phyloP scores from a whole-genome alignment of 139 green algal genomes.

The Asterochloris erici region DNA sequence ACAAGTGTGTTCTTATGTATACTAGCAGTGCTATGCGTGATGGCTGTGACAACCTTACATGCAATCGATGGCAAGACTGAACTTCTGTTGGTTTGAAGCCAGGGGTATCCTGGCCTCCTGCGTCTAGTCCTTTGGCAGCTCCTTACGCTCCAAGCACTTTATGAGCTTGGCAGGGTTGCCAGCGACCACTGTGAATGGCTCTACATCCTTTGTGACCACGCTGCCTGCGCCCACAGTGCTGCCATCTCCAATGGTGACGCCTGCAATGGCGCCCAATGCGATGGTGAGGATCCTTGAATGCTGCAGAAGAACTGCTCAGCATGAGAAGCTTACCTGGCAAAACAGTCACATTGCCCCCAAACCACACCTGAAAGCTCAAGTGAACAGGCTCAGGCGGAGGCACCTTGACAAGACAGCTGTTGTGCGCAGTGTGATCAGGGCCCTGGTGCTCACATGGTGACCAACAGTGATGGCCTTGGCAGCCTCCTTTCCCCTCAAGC shows the following conservation, averaged over 20 bases:
- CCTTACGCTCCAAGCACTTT: not conserved
- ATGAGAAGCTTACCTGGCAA: slow-evolving; percentile 12
- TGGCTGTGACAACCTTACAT: no score
- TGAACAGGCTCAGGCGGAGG: not conserved
- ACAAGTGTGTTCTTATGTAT: no score
- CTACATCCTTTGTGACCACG: slow-evolving; percentile 60
- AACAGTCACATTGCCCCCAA: slow-evolving; percentile 40
- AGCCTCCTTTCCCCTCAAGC: slow-evolving; percentile 32
- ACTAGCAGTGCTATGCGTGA: no score
- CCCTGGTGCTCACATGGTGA: slow-evolving; percentile 16
- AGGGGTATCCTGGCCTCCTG: no score
- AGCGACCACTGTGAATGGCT: slow-evolving; percentile 49
- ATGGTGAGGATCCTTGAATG: not conserved
- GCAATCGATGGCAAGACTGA: no score
- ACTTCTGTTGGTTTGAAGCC: no score
- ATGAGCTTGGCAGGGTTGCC: slow-evolving; percentile 58
- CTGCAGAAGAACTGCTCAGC: not conserved
- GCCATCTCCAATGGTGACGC: slow-evolving; percentile 47
- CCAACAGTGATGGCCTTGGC: slow-evolving; percentile 42
- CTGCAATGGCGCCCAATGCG: slow-evolving; percentile 7
- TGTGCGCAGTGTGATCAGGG: not conserved
- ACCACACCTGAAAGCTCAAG: slow-evolving; percentile 17
- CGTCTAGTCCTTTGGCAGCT: no score
- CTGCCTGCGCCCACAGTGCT: slow-evolving; percentile 48
- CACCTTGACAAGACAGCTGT: not conserved